Evolutionary conservation across 2,329 filamentous ascomycete species (phyloP).

Genomic region (Pseudogymnoascus sp.): DNA sequence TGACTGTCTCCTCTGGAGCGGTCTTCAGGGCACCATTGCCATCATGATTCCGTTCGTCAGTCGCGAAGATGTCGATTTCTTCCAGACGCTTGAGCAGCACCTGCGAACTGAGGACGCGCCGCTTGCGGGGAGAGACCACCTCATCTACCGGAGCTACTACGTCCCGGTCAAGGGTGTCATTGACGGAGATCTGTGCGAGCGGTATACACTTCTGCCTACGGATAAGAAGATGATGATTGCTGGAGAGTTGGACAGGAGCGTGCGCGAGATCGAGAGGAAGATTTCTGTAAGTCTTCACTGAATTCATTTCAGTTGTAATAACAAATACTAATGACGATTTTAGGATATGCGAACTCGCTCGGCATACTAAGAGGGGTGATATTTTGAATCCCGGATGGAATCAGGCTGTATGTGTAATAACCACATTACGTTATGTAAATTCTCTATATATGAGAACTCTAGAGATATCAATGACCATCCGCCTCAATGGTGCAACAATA

Average conservation of each 20-base stretch:
- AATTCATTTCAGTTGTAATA: background rate
- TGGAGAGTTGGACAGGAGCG: constrained; percentile 80
- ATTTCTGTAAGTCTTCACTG: constrained; percentile 54
- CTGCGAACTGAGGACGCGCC: constrained; percentile 81
- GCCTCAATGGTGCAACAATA: background rate
- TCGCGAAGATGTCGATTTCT: constrained; percentile 94
- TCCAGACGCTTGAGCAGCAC: constrained; percentile 86
- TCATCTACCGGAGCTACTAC: constrained; percentile 94
- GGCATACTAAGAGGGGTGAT: constrained; percentile 34
- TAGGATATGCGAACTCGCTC: constrained; percentile 52
- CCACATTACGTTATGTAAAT: constrained; percentile 2
- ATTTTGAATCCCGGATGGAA: background rate
- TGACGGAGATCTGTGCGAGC: constrained; percentile 92
- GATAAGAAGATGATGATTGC: constrained; percentile 96
- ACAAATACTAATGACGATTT: constrained; percentile 16
- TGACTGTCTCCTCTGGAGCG: constrained; percentile 87
- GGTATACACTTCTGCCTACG: constrained; percentile 72
- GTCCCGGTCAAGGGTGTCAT: constrained; percentile 94
- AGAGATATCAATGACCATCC: background rate
- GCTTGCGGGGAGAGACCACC: constrained; percentile 83
- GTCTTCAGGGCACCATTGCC: constrained; percentile 88
- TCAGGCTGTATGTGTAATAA: constrained; percentile 4
- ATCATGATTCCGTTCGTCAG: constrained; percentile 87
- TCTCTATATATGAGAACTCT: background rate
- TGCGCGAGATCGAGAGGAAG: constrained; percentile 92